Evolutionary conservation across 306 rosid genomes (phyloP).

Genomic region (Luffa acutangula): DNA sequence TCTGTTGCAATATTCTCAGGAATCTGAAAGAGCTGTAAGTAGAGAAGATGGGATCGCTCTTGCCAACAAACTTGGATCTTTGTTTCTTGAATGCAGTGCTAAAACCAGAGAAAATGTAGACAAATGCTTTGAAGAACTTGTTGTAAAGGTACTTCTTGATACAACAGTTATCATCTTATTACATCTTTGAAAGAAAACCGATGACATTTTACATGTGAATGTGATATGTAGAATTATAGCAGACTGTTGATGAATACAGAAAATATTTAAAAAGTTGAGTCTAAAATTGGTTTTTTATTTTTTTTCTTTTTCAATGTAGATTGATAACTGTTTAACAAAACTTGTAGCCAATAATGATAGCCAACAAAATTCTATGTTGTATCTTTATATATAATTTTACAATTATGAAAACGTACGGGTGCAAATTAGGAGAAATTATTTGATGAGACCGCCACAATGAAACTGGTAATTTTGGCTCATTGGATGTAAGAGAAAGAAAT

Average conservation of each 20-base stretch:
- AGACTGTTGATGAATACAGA: neutral
- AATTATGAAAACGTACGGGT: neutral
- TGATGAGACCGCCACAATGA: too few relatives aligned
- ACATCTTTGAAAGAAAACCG: neutral
- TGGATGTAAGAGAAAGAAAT: too few relatives aligned
- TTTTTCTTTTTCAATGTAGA: neutral
- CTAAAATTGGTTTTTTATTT: neutral
- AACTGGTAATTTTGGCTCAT: too few relatives aligned
- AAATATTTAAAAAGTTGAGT: neutral
- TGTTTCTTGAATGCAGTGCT: constrained; percentile 87
- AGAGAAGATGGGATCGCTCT: constrained; percentile 81
- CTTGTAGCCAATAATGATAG: neutral
- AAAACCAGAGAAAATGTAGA: constrained; percentile 85
- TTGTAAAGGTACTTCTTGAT: constrained; percentile 50
- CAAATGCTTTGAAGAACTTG: constrained; percentile 76
- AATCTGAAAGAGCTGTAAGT: constrained; percentile 74
- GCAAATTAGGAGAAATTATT: neutral
- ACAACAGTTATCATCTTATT: neutral
- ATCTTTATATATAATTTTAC: neutral
- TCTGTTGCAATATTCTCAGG: constrained; percentile 24
- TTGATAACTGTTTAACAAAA: neutral
- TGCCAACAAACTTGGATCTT: constrained; percentile 66
- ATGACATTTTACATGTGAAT: neutral
- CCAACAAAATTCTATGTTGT: neutral
- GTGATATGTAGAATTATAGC: neutral